Percentiles rank a stretch among this genome's conserved stretches.
phyloP scores from a whole-genome alignment of 164 flowering plant genomes.

The Sextonia rubra region DNA sequence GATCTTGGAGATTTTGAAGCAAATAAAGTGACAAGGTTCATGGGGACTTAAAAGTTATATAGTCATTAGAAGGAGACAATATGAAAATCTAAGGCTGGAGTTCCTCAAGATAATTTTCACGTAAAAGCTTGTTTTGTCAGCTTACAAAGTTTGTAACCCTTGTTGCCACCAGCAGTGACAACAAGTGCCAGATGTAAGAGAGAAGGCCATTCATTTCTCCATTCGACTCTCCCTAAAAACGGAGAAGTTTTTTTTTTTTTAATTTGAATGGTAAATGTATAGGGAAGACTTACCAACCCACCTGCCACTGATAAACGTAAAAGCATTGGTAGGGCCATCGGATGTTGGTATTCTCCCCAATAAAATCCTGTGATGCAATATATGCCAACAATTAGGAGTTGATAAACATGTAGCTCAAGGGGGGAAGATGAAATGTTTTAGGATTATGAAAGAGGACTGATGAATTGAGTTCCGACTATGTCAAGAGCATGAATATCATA shows the following conservation, averaged over 20 bases:
- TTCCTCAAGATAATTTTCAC: no score
- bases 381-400: conserved; percentile 47
- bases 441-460: conserved; percentile 14
- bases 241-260: no score
- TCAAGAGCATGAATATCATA: not conserved
- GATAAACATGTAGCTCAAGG: conserved; percentile 22
- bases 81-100: no score
- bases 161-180: no score
- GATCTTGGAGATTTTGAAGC: no score
- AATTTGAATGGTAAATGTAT: conserved; percentile 5
- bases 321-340: conserved; percentile 84
- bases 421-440: conserved; percentile 22
- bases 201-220: conserved; percentile 8
- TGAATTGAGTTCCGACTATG: conserved; percentile 6
- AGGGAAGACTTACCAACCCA: conserved; percentile 81
- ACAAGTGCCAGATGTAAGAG: conserved; percentile 4
- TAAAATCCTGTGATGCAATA: conserved; percentile 87
- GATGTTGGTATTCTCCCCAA: conserved; percentile 92
- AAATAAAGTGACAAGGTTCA: no score
- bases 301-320: conserved; percentile 80
- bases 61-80: no score
- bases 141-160: no score
- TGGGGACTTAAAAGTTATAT: no score
- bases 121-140: no score
- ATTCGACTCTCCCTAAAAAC: conserved; percentile 6